Conservation (phyloP, 768 basidiomycete species). For the Lactarius indigo region DNA sequence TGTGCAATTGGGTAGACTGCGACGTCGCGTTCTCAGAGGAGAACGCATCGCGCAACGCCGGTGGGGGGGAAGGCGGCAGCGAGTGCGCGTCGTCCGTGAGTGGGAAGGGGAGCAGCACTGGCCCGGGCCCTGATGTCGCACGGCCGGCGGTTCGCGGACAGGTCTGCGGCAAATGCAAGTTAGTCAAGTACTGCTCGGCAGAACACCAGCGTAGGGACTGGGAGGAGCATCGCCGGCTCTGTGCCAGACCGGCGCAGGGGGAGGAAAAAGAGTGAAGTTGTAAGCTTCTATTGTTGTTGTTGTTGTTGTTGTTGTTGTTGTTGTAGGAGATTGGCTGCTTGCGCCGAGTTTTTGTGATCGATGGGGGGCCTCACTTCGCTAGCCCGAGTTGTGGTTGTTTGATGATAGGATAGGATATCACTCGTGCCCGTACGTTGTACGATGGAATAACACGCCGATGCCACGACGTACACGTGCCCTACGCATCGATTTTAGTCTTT, state of each 20-base stretch:
- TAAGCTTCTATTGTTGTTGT: slow-evolving; percentile 1
- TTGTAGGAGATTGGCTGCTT: too few species aligned
- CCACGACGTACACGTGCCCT: background rate
- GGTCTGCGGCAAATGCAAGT: slow-evolving; percentile 71
- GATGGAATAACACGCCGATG: background rate
- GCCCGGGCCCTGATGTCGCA: slow-evolving; percentile 16
- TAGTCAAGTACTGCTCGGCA: slow-evolving; percentile 73
- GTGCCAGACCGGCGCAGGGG: slow-evolving; percentile 37
- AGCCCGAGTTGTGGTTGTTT: background rate
- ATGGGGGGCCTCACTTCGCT: background rate
- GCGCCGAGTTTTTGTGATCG: too few species aligned
- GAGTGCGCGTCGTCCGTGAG: slow-evolving; percentile 27
- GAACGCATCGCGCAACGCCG: slow-evolving; percentile 34
- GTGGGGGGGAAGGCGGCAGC: slow-evolving; percentile 35
- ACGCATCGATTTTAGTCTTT: too few species aligned
- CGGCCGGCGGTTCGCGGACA: slow-evolving; percentile 40
- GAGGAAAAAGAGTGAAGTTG: background rate
- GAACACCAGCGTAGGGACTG: slow-evolving; percentile 76
- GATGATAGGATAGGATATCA: background rate
- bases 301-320: too few species aligned
- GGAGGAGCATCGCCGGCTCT: slow-evolving; percentile 74
- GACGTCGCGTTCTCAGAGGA: slow-evolving; percentile 54
- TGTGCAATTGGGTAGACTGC: slow-evolving; percentile 86
- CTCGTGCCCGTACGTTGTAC: background rate
- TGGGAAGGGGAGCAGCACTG: slow-evolving; percentile 13